Percentiles rank a stretch among this genome's conserved stretches.
These are phyloP conservation scores for Pelargonium myrrhifolium DNA, from an alignment of 441 rosid species.

Conservation along the genomic window DNA sequence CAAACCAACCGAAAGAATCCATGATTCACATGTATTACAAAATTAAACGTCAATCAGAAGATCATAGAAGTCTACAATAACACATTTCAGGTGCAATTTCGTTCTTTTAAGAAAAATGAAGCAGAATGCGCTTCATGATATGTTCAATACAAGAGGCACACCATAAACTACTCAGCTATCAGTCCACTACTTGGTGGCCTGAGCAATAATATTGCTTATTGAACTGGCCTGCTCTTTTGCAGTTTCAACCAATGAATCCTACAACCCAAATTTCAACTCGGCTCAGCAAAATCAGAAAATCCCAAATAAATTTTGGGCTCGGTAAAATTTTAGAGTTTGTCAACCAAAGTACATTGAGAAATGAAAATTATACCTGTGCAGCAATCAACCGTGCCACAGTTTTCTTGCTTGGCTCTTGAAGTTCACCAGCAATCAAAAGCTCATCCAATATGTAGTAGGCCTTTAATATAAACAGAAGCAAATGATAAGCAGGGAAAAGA, in stretches of 20 bases:
- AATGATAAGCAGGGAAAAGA: background rate
- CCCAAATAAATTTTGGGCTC: background rate
- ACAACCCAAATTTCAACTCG: constrained; percentile 10
- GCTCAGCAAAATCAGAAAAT: constrained; percentile 12
- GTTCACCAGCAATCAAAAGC: constrained; percentile 88
- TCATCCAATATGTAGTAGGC: constrained; percentile 78
- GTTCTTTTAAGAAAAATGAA: constrained; percentile 10
- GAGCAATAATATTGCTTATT: constrained; percentile 59
- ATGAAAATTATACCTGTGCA: constrained; percentile 53
- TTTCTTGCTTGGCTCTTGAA: constrained; percentile 98
- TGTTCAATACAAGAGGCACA: constrained; percentile 13
- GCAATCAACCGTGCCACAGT: constrained; percentile 75
- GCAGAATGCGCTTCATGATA: constrained; percentile 11
- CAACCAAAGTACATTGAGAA: background rate
- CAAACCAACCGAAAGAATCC: background rate
- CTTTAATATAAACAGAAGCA: constrained; percentile 25
- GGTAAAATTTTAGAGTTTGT: background rate
- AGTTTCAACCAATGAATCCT: constrained; percentile 64
- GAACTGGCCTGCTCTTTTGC: constrained; percentile 65
- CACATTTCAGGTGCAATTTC: constrained; percentile 6
- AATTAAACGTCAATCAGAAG: background rate
- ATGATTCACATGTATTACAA: background rate
- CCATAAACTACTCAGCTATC: background rate
- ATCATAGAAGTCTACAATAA: constrained; percentile 5
- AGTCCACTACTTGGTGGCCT: constrained; percentile 47